These are phyloP conservation scores for Diddensiella santjacobensis DNA, from an alignment of 805 yeast genomes.

Conservation along the genomic window DNA sequence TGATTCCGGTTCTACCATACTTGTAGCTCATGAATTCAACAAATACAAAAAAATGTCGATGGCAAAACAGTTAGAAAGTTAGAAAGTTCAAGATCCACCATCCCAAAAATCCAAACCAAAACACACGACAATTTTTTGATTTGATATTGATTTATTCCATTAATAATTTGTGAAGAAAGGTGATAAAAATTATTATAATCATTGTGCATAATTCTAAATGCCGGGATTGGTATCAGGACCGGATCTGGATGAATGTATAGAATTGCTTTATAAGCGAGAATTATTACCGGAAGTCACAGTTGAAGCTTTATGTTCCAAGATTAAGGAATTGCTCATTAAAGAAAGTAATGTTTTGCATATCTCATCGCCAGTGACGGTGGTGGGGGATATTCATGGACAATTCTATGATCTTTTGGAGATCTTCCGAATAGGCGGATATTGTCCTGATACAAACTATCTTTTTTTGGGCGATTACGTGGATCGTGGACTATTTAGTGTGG, in stretches of 20 bases:
- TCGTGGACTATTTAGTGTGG: slow-evolving; percentile 89
- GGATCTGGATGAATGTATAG: slow-evolving; percentile 70
- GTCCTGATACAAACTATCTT: slow-evolving; percentile 89
- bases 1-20: not conserved
- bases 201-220: no score
- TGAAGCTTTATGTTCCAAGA: slow-evolving; percentile 68
- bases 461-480: slow-evolving; percentile 97
- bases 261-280: slow-evolving; percentile 57
- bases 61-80: no score
- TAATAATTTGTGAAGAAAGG: no score
- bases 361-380: slow-evolving; percentile 85
- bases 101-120: no score
- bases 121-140: no score
- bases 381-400: slow-evolving; percentile 98
- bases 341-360: slow-evolving; percentile 88
- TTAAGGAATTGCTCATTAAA: slow-evolving; percentile 72
- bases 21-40: not conserved
- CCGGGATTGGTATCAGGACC: slow-evolving; percentile 22
- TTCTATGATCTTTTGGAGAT: slow-evolving; percentile 91
- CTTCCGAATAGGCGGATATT: slow-evolving; percentile 86
- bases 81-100: no score
- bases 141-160: no score
- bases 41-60: no score
- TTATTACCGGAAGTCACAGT: slow-evolving; percentile 68
- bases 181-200: no score